Evolutionary conservation across 2,329 filamentous ascomycete species (phyloP).

Genomic region (Fusarium albosuccineum): DNA sequence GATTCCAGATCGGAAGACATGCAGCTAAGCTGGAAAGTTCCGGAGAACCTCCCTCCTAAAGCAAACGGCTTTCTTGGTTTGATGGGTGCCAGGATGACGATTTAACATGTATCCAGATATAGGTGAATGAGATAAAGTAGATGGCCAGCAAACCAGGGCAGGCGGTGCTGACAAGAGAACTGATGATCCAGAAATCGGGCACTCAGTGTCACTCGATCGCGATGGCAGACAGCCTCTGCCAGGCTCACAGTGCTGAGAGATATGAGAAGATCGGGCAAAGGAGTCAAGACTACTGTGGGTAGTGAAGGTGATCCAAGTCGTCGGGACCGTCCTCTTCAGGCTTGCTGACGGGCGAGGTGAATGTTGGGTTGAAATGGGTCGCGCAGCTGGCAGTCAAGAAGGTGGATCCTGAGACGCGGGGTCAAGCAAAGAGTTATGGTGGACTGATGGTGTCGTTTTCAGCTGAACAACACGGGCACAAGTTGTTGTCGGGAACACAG

Average conservation of each 20-base stretch:
- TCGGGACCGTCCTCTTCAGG: neutral
- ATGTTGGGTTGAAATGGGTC: neutral
- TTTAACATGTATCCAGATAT: slow-evolving; percentile 15
- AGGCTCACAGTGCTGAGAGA: neutral
- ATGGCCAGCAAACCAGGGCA: neutral
- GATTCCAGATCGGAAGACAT: slow-evolving; percentile 71
- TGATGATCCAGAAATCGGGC: neutral
- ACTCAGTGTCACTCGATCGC: neutral
- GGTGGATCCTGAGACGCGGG: slow-evolving; percentile 38
- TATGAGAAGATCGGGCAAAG: neutral
- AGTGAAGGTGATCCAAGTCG: neutral
- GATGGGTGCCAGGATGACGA: slow-evolving; percentile 36
- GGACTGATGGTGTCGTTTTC: slow-evolving; percentile 17
- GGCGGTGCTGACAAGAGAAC: neutral
- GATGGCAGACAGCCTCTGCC: neutral
- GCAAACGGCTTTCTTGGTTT: slow-evolving; percentile 22
- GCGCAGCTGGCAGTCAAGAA: slow-evolving; percentile 7
- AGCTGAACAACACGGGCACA: slow-evolving; percentile 1
- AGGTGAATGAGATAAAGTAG: neutral
- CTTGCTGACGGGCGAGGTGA: slow-evolving; percentile 2
- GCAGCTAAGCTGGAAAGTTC: slow-evolving; percentile 42
- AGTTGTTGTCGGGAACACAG: slow-evolving; percentile 4
- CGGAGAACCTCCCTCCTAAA: slow-evolving; percentile 21
- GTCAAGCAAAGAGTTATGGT: slow-evolving; percentile 22
- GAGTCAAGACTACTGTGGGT: neutral